Evolutionary conservation across 345 rosid genomes (phyloP), one percentile per base, ranked within the genome.

Genomic region (Kernera saxatilis): DNA sequence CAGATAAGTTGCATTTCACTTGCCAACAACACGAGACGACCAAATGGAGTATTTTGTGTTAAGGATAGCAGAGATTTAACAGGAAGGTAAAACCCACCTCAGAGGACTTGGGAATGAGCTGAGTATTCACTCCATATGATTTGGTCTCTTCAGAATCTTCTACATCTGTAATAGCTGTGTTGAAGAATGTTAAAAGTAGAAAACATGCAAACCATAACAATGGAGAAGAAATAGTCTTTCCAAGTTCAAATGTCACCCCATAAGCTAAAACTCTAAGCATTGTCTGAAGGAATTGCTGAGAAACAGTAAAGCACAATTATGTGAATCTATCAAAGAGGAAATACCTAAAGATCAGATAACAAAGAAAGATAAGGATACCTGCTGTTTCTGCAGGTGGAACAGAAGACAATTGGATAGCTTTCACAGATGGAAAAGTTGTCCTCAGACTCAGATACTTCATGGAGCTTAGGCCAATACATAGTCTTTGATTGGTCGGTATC

Each of bases 31-130:
- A 57, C 10, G 5, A 5, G 11, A 21, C 3, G 5, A 37, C 5
- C n/a, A 14, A 23, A 27, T 10, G 19, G 21, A 44, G 41, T 26
- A 37, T 12, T 37, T 37, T 37, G 8, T 26, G 4, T 33, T 1
- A 33, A 33, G 14, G 41, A 61, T 37, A 21, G 5, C 3, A 18
- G 56, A 43, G 21, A 27, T 5, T 14, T 1, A 23, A 22, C 3
- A 58, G 6, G 25, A 32, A 60, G 32, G 9, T 9, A 58, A 44
- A 1, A 48, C 78, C 23, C 4, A 88, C 97, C 90, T 90, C 89
- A 44, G 73, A 73, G 37, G 84, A 64, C n/a, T 67, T 85, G 19
- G 92, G 94, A 73, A 78, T 57, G 71, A 76, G 85, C 69, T 80
- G 82, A 77, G 87, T 83, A 18, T 72, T 67, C 77, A 72, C 59